Conservation (phyloP, 2,329 filamentous ascomycete species). For the Pseudogymnoascus sp. region DNA sequence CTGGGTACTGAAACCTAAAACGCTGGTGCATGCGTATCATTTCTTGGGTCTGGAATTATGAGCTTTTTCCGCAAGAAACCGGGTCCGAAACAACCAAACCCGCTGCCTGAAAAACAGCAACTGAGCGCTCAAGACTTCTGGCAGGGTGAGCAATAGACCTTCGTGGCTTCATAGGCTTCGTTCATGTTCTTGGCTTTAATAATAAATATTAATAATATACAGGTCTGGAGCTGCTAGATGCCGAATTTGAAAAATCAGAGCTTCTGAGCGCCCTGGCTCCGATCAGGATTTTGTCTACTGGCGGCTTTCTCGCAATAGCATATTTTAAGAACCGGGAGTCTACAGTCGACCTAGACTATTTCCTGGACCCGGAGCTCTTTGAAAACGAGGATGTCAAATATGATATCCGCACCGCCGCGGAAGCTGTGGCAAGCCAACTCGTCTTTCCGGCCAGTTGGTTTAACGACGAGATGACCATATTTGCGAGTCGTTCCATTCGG, state of each 20-base stretch:
- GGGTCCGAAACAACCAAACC: neutral
- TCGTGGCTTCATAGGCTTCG: neutral
- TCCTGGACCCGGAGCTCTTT: conserved; percentile 13
- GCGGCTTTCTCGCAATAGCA: conserved; percentile 14
- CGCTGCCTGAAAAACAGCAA: neutral
- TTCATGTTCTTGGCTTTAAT: neutral
- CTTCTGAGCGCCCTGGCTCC: neutral
- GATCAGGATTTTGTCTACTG: conserved; percentile 13
- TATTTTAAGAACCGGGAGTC: conserved; percentile 10
- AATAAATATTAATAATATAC: neutral
- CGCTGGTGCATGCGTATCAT: neutral
- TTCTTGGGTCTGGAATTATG: neutral
- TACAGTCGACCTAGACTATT: conserved; percentile 16
- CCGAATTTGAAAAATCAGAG: neutral
- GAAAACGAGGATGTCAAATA: conserved; percentile 8
- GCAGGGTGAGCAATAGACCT: neutral
- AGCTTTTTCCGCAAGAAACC: neutral
- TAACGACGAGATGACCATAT: conserved; percentile 13
- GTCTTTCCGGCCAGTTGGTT: conserved; percentile 16
- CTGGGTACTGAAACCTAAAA: no score
- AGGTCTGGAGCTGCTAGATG: neutral
- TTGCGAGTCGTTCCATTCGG: neutral
- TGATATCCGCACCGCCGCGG: neutral
- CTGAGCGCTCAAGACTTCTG: neutral
- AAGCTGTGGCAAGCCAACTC: neutral